These are phyloP conservation scores for Blastocystis sp. DNA, from an alignment of 352 stramenopile genomes.

Conservation along the genomic window DNA sequence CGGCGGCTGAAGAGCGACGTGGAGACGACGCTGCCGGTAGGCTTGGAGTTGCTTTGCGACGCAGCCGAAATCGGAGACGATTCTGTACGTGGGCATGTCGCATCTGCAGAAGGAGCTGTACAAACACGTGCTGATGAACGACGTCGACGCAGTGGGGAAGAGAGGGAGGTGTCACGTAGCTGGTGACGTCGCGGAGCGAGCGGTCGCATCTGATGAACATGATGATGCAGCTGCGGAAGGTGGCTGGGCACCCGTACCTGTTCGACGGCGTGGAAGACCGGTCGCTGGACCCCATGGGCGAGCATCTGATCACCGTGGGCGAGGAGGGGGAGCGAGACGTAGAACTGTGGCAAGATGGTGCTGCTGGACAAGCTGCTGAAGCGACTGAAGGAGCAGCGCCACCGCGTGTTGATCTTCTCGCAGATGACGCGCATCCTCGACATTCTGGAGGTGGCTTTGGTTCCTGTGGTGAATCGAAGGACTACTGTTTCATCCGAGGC, in stretches of 20 bases:
- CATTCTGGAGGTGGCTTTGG: conserved; percentile 81
- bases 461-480: conserved; percentile 65
- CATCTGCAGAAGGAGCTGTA: conserved; percentile 96
- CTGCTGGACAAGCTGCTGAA: conserved; percentile 79
- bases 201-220: conserved; percentile 80
- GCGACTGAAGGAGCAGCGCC: conserved; percentile 63
- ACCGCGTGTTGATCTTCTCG: conserved; percentile 69
- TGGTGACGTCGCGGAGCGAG: not conserved
- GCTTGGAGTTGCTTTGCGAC: not conserved
- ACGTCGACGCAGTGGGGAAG: conserved; percentile 62
- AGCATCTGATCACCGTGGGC: conserved; percentile 74
- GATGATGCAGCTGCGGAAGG: conserved; percentile 96
- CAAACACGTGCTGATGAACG: conserved; percentile 70
- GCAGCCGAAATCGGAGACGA: conserved; percentile 89
- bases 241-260: conserved; percentile 96
- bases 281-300: conserved; percentile 79
- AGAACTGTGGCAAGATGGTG: conserved; percentile 94
- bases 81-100: conserved; percentile 92
- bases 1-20: conserved; percentile 93
- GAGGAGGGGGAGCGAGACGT: not conserved
- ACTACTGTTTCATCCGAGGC: conserved; percentile 62
- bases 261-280: conserved; percentile 86
- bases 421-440: conserved; percentile 81
- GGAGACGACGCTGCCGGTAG: conserved; percentile 76
- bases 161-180: not conserved